These are phyloP conservation scores for Dioszegia hungarica DNA, from an alignment of 768 basidiomycete genomes.

Conservation along the genomic window DNA sequence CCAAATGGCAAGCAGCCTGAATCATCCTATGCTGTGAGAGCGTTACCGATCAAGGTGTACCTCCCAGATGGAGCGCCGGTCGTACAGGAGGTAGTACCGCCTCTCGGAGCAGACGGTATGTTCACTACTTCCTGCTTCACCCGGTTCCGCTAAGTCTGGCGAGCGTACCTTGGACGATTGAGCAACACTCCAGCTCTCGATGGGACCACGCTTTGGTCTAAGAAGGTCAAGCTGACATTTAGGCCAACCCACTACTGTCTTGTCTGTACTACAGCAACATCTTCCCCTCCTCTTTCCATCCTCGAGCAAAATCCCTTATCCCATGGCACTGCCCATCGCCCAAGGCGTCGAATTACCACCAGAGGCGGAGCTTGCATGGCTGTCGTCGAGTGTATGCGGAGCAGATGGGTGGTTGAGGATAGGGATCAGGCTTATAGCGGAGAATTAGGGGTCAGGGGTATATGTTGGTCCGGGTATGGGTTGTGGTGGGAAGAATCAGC, in stretches of 20 bases:
- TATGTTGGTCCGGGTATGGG: no score
- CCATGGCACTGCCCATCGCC: constrained; percentile 68
- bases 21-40: constrained; percentile 78
- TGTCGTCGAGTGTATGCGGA: constrained; percentile 84
- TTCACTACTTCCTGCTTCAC: no score
- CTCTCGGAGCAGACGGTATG: constrained; percentile 72
- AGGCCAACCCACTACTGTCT: constrained; percentile 71
- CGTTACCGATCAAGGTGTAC: constrained; percentile 82
- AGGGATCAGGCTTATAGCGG: constrained; percentile 54
- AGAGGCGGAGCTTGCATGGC: constrained; percentile 88
- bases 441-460: neutral
- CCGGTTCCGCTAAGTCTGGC: no score
- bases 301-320: constrained; percentile 50
- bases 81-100: constrained; percentile 81
- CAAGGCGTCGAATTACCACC: constrained; percentile 79
- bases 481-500: no score
- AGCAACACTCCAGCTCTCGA: neutral
- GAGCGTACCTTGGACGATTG: no score
- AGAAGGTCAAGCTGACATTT: neutral
- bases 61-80: constrained; percentile 79
- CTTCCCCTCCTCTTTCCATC: constrained; percentile 78
- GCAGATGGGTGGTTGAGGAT: constrained; percentile 95
- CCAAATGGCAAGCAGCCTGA: constrained; percentile 58
- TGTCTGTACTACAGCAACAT: constrained; percentile 63
- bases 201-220: neutral